Evolutionary conservation across 495 filamentous ascomycete genomes (phyloP), one percentile per base, ranked within the genome.

Genomic region (Lasiosphaeriaceae sp.): DNA sequence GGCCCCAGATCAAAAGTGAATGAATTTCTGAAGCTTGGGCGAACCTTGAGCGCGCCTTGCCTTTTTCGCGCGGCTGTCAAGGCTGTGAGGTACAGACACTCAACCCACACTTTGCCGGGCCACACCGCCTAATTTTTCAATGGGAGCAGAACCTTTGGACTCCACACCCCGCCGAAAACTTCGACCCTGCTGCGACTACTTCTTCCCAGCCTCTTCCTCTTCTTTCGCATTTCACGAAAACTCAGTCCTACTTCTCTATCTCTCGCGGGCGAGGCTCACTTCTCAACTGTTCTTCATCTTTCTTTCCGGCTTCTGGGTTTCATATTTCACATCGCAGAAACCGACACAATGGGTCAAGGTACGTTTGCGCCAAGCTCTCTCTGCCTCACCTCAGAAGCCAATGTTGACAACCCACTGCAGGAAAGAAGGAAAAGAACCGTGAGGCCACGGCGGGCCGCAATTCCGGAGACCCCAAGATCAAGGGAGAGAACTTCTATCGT

Each of bases 341-440:
- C 51, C 51, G 61, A 61, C 62, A 69, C 51, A 54, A 97, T 98
- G 94, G 95, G 95, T 76, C 92, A 89, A 48, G 87, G 66, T 68
- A 66, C 19, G 46, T 6, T 57, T 54, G n/a, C n/a, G n/a, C n/a
- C 8, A 7, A 50, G 22, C 23, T 45, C 26, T 47, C 4, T 16
- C 41, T 11, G 29, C 20, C 21, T 17, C 37, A n/a, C 43, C 31
- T 48, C 3, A 16, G 16, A 31, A 34, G 39, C 17, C 37, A 17
- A 46, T 22, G 43, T 46, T 46, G 11, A 46, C 8, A 46, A 17
- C 48, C 5, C 6, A 21, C 1, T 24, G 21, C 37, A 69, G 67
- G 85, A 63, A 98, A 97, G 83, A 97, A 97, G 77, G 94, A 98
- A 72, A 85, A 82, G 60, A 77, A 76, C 68, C 86, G 94, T 70